Evolutionary conservation across 1,284 basidiomycete species (phyloP), one percentile per base, ranked within the genome.

Genomic region (Jaminaea rosea): DNA sequence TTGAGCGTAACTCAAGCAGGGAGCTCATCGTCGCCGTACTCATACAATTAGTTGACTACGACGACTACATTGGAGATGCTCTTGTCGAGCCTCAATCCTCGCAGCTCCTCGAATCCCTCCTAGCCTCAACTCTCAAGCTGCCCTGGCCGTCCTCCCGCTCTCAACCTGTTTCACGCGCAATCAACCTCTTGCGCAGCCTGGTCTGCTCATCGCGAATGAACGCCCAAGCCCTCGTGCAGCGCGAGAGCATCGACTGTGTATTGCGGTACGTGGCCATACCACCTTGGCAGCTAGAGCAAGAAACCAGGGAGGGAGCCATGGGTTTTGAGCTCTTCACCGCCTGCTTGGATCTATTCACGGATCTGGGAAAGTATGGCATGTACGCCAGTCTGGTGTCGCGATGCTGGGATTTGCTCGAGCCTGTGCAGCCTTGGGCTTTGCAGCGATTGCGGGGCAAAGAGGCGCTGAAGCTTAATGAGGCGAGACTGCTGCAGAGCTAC

Each of bases 301-400:
- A 47, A 0, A 76, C 78, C 0, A 80, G 80, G 49, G 69, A 78
- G 0, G 58, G 63, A 6, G 57, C 76, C 0, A 75, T 83, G 2
- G 76, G 80, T 0, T 78, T 75, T 0, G 70, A 74, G 0, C 79
- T 89, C 11, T 76, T 86, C 4, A 72, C 75, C 1, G 75, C 76
- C 19, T 84, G 85, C 0, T 75, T 94, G n/a, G 77, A 76, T 1
- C 76, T 90, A 9, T 90, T 87, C 74, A 66, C 77, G 0, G 69
- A 76, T 0, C 78, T 94, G 3, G 88, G 83, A 0, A 78, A 79
- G 1, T 96, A 93, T 61, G 90, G 91, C 0, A 68, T 92, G 2
- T 84, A 81, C 1, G 82, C 82, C 0, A 82, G 84, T 1, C 76
- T 82, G 19, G 78, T 79, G 29, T 79, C 80, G 11, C 78, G 65